Evolutionary conservation across 2,329 filamentous ascomycete species (phyloP).

Genomic region (Calonectria montana): DNA sequence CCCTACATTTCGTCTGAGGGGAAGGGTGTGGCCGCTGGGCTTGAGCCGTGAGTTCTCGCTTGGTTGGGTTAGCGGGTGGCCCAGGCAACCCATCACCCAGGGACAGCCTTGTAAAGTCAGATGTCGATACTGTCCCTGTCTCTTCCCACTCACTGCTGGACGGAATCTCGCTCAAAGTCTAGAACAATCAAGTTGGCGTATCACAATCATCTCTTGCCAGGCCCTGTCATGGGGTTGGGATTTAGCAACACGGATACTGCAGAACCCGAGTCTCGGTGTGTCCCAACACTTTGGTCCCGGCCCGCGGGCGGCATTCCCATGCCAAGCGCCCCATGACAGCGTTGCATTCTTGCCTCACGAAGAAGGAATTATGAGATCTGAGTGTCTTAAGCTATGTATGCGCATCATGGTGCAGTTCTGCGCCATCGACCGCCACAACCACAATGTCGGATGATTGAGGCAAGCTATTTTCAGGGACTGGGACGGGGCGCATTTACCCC

Average conservation of each 20-base stretch:
- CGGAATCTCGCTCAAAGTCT: conserved; percentile 33
- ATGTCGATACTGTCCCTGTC: conserved; percentile 4
- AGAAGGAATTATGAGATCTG: conserved; percentile 27
- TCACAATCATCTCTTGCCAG: conserved; percentile 19
- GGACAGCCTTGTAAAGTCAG: conserved; percentile 36
- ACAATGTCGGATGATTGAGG: conserved; percentile 30
- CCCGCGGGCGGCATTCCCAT: conserved; percentile 15
- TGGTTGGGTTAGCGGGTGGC: conserved; percentile 25
- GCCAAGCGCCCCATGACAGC: conserved; percentile 3
- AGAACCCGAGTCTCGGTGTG: conserved; percentile 20
- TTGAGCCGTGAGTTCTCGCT: conserved; percentile 23
- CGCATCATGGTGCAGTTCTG: conserved; percentile 25
- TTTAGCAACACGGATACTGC: conserved; percentile 14
- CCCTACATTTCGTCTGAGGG: not conserved
- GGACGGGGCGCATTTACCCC: conserved; percentile 14
- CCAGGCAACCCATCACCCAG: conserved; percentile 28
- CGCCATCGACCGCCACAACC: conserved; percentile 34
- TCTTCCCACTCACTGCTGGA: conserved; percentile 20
- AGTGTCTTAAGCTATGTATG: conserved; percentile 12
- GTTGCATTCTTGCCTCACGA: conserved; percentile 15
- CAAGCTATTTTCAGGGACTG: conserved; percentile 25
- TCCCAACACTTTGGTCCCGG: conserved; percentile 21
- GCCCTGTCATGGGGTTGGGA: conserved; percentile 6
- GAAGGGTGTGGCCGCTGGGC: not conserved
- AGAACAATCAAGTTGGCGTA: conserved; percentile 31